Percentiles rank a stretch among this genome's conserved stretches.
Evolutionary conservation across 163 green algal genomes (phyloP).

Genomic region (Volvox carteri): DNA sequence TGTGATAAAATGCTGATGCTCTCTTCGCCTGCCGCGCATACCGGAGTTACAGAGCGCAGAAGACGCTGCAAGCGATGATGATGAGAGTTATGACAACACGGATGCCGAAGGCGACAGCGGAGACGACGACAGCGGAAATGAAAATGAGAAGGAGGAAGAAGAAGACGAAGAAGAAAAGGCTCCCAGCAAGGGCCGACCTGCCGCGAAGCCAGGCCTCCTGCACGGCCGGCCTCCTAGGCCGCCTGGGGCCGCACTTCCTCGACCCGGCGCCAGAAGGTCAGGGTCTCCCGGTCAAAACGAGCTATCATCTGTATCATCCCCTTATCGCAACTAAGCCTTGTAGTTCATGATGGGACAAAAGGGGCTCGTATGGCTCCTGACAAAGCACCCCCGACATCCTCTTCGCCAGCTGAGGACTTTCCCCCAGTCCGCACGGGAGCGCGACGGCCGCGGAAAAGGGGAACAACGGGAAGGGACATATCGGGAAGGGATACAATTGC

Average conservation of each 20-base stretch:
- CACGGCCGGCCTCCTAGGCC: neutral
- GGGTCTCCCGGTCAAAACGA: too few relatives aligned
- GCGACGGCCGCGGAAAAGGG: too few relatives aligned
- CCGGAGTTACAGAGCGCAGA: neutral
- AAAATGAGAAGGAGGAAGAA: neutral
- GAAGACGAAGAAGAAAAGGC: neutral
- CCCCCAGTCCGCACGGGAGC: too few relatives aligned
- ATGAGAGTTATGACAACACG: neutral
- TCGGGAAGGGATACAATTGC: too few relatives aligned
- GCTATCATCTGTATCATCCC: too few relatives aligned
- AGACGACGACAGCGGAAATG: neutral
- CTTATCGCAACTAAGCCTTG: too few relatives aligned
- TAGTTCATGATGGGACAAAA: too few relatives aligned
- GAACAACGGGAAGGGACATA: too few relatives aligned
- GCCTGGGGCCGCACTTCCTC: slow-evolving; percentile 2
- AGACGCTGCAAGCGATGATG: neutral
- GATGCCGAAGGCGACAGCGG: neutral
- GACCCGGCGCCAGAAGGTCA: neutral
- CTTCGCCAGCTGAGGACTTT: too few relatives aligned
- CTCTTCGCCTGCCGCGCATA: neutral
- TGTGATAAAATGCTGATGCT: too few relatives aligned
- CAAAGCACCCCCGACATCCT: too few relatives aligned
- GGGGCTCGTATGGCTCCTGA: too few relatives aligned
- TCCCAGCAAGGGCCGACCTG: neutral
- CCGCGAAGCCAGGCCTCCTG: neutral